A percentile compares a stretch with the other conserved stretches of the same genome.
phyloP scores from a whole-genome alignment of 306 rosid genomes.

The Dryas alaskensis region DNA sequence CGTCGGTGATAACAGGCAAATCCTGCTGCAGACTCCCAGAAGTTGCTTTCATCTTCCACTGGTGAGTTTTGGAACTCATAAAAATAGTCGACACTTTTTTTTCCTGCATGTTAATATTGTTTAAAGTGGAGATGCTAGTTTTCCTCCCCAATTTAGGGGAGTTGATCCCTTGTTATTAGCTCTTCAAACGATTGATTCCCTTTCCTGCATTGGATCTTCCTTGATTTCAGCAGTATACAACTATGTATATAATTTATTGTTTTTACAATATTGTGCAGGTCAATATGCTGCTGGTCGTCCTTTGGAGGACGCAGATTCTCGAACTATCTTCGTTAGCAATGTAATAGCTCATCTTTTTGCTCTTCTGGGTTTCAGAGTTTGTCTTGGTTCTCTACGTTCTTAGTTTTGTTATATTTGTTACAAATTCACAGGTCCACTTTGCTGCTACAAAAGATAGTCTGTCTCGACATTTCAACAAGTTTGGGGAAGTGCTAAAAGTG shows the following conservation, averaged over 20 bases:
- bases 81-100: background rate
- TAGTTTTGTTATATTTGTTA: background rate
- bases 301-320: constrained; percentile 76
- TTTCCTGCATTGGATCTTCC: background rate
- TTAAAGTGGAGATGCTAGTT: background rate
- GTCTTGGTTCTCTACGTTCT: background rate
- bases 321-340: constrained; percentile 89
- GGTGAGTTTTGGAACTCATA: constrained; percentile 47
- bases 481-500: constrained; percentile 84
- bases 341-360: constrained; percentile 44
- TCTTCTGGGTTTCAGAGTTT: background rate
- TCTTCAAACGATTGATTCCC: background rate
- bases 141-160: background rate
- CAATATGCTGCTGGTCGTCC: constrained; percentile 53
- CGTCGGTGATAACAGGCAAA: constrained; percentile 42
- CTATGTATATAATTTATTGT: background rate
- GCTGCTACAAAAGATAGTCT: constrained; percentile 90
- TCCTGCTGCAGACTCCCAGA: constrained; percentile 45
- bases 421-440: constrained; percentile 69
- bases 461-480: constrained; percentile 82
- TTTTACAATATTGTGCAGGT: constrained; percentile 43
- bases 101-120: background rate
- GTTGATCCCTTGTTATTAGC: background rate
- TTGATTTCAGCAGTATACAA: background rate
- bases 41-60: constrained; percentile 41